These are phyloP conservation scores for Geotrichum cucujoidarum DNA, from an alignment of 1,139 yeast genomes.

Conservation along the genomic window DNA sequence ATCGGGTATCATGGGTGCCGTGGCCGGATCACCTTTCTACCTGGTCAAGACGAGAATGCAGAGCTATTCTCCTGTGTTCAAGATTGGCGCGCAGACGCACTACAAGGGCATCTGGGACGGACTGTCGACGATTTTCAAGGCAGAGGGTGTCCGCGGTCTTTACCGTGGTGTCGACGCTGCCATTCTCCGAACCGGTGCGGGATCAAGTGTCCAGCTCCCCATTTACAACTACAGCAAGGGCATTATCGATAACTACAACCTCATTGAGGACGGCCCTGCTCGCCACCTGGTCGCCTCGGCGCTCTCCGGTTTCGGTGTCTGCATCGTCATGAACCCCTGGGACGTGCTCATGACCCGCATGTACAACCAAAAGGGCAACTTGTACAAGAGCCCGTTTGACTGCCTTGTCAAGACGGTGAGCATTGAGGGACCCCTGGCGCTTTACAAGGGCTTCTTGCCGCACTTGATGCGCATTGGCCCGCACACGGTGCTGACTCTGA, in stretches of 20 bases:
- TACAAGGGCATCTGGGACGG: constrained; percentile 71
- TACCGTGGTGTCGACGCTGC: constrained; percentile 96
- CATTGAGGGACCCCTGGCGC: constrained; percentile 79
- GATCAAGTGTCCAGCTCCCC: constrained; percentile 95
- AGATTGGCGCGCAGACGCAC: constrained; percentile 89
- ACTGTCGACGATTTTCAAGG: constrained; percentile 50
- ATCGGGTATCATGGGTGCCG: constrained; percentile 87
- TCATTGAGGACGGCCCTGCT: constrained; percentile 58
- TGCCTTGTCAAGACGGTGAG: constrained; percentile 77
- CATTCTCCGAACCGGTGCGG: constrained; percentile 87
- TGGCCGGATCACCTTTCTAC: constrained; percentile 85
- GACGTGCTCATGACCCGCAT: constrained; percentile 92
- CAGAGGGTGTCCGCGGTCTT: constrained; percentile 74
- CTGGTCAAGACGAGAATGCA: constrained; percentile 95
- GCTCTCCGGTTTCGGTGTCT: constrained; percentile 85
- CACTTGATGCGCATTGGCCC: constrained; percentile 91
- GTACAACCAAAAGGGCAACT: constrained; percentile 87
- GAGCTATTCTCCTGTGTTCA: constrained; percentile 62
- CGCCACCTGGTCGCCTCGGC: constrained; percentile 74
- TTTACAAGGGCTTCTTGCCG: constrained; percentile 93
- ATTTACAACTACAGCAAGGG: constrained; percentile 75
- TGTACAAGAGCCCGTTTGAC: constrained; percentile 82
- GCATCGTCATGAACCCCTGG: constrained; percentile 95
- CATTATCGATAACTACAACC: constrained; percentile 46
- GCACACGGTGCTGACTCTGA: constrained; percentile 83